These are phyloP conservation scores for Lepidium africanum DNA, from an alignment of 345 rosid species.

Conservation along the genomic window DNA sequence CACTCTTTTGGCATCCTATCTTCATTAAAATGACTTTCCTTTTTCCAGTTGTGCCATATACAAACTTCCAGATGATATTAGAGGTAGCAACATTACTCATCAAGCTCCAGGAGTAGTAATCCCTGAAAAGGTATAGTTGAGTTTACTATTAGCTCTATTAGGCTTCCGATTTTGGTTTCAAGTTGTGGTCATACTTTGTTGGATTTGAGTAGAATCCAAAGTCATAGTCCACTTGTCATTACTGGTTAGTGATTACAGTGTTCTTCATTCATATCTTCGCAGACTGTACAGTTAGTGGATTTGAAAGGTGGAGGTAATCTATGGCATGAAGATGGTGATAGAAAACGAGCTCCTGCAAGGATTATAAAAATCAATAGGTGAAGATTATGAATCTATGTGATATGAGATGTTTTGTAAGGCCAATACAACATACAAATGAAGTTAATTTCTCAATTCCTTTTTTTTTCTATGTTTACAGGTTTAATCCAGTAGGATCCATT, in stretches of 20 bases:
- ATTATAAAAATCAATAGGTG: constrained; percentile 25
- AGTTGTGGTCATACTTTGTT: background rate
- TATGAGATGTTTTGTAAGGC: background rate
- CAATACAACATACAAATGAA: background rate
- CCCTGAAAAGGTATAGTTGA: constrained; percentile 60
- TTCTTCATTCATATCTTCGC: constrained; percentile 13
- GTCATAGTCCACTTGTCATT: background rate
- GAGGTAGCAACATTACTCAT: constrained; percentile 48
- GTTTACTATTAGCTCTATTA: background rate
- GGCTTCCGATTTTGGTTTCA: background rate
- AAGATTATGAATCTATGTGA: constrained; percentile 31
- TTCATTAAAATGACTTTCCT: background rate
- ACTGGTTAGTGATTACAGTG: background rate
- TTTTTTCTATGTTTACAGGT: constrained; percentile 41
- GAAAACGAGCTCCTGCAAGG: constrained; percentile 36
- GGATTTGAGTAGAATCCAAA: background rate
- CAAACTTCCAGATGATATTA: constrained; percentile 68
- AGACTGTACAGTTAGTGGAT: constrained; percentile 56
- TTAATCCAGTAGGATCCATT: constrained; percentile 45
- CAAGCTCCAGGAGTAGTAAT: constrained; percentile 55
- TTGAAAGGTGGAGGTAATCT: constrained; percentile 49
- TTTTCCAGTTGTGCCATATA: constrained; percentile 67
- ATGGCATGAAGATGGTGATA: constrained; percentile 81
- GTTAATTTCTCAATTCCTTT: background rate
- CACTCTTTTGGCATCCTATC: background rate